Evolutionary conservation across 139 green algal species (phyloP).

Genomic region (Edaphochlamys debaryana): DNA sequence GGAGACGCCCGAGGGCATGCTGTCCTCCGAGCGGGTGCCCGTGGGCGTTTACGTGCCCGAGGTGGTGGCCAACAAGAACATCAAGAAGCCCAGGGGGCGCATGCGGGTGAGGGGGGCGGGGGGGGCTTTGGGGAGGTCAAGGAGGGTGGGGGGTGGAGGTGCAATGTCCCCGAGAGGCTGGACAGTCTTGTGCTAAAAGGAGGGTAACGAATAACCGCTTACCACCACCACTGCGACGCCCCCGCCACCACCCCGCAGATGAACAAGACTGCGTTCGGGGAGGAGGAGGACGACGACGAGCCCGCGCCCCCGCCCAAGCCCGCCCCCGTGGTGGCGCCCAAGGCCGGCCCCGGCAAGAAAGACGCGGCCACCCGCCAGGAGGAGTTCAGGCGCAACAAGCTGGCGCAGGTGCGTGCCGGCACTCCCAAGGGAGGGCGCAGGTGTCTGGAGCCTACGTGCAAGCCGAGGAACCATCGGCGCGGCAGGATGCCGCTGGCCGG

Average conservation of each 20-base stretch:
- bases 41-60: slow-evolving; percentile 63
- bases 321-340: slow-evolving; percentile 27
- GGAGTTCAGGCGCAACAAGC: slow-evolving; percentile 64
- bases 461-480: too few species aligned
- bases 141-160: background rate
- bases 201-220: too few species aligned
- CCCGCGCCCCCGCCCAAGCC: slow-evolving; percentile 15
- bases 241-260: slow-evolving; percentile 42
- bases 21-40: slow-evolving; percentile 54
- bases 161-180: background rate
- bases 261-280: slow-evolving; percentile 57
- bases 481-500: too few species aligned
- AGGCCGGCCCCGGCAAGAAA: slow-evolving; percentile 53
- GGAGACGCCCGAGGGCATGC: slow-evolving; percentile 70
- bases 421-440: too few species aligned
- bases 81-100: slow-evolving; percentile 62
- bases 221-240: too few species aligned
- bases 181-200: too few species aligned
- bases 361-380: slow-evolving; percentile 67
- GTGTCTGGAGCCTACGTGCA: too few species aligned
- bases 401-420: too few species aligned
- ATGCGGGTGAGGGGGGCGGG: slow-evolving; percentile 37
- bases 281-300: slow-evolving; percentile 52
- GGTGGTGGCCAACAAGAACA: slow-evolving; percentile 68
- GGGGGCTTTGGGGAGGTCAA: background rate